Base-by-base conservation (phyloP, 129 eudicot genomes). In the Tagetes patula region DNA sequence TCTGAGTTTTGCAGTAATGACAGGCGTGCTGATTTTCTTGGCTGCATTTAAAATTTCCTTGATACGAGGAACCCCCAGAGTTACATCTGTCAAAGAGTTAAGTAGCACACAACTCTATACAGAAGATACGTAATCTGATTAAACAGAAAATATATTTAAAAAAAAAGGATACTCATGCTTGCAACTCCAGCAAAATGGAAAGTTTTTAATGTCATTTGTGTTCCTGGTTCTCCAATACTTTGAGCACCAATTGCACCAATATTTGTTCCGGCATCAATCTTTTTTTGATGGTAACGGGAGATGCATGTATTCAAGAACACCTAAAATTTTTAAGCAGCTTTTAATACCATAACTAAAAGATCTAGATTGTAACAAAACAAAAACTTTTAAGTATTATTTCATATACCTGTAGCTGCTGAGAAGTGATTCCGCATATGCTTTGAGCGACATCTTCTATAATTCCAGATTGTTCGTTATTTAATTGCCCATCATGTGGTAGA, bases 181-280 rank as follows among this genome's bases (percentile, higher is more conserved):
- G 97, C 99, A 81, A 94, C 99, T 73, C 99, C 99, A 79, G 99
- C 99, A 88, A 94, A 94, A 78, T 94, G 99, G 74, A 94, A 94
- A 55, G 99, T 94, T 80, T 94, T 94, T 56, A 94, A 69, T 1
- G 99, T 94, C 99, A 94, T 94, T 79, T 94, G 99, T 40, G 99
- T 94, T 56, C 99, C 99, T 48, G 99, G 99, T 76, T 94, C 99
- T 75, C 99, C 98, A 27, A 94, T 94, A 85, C 98, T 94, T 74
- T 94, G 98, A 75, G 98, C 97, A 67, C 97, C 96, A 71, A 94
- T 94, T 38, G 99, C 99, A 77, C 99, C 99, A 42, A 94, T 88
- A 12, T 93, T 96, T 72, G 96, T 94, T 74, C 99, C 99, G 27
- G 88, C 75, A 74, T 94, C 99, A 53, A 94, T 80, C 80, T 75